Evolutionary conservation across 805 yeast species (phyloP).

Genomic region (Ascoidea asiatica): DNA sequence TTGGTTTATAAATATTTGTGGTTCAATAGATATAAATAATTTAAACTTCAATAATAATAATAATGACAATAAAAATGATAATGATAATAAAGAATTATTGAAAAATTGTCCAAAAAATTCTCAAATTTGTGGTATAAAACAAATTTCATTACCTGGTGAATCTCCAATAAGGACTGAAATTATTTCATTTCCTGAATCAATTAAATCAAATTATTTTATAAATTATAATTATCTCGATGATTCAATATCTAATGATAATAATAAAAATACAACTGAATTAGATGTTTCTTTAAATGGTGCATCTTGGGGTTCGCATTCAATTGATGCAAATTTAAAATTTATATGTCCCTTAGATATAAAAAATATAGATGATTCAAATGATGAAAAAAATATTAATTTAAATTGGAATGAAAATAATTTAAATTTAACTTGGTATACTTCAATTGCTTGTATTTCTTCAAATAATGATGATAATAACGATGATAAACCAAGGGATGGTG

Average conservation of each 20-base stretch:
- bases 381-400: conserved; percentile 11
- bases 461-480: conserved; percentile 14
- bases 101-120: conserved; percentile 54
- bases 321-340: conserved; percentile 34
- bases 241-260: conserved; percentile 16
- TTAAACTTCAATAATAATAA: conserved; percentile 12
- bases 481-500: conserved; percentile 12
- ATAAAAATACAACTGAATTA: conserved; percentile 19
- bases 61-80: conserved; percentile 11
- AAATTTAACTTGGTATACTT: conserved; percentile 22
- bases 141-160: conserved; percentile 34
- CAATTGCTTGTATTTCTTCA: conserved; percentile 28
- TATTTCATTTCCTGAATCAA: conserved; percentile 37
- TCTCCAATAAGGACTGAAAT: conserved; percentile 43
- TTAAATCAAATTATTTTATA: conserved; percentile 20
- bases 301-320: conserved; percentile 54
- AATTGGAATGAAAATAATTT: conserved; percentile 12
- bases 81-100: conserved; percentile 19
- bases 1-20: conserved; percentile 69
- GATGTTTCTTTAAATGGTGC: conserved; percentile 33
- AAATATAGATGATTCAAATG: conserved; percentile 19
- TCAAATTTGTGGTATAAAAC: conserved; percentile 66
- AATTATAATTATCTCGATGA: conserved; percentile 1
- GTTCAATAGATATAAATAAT: conserved; percentile 18
- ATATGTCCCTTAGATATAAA: conserved; percentile 31